phyloP scores from a whole-genome alignment of 768 basidiomycete genomes.

The Auriscalpium orientale region DNA sequence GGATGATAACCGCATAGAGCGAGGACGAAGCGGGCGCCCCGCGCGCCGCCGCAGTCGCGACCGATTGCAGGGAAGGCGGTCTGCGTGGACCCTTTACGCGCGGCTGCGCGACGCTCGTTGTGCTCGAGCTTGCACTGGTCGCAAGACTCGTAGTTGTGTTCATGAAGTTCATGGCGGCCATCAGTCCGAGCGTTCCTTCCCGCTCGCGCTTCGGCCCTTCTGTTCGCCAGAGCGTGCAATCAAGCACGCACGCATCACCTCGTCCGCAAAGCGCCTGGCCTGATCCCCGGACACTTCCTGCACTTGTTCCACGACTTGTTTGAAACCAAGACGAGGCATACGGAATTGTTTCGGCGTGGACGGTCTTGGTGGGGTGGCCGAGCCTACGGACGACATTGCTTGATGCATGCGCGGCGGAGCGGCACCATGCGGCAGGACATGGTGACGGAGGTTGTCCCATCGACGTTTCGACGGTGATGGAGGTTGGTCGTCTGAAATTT shows the following conservation, averaged over 20 bases:
- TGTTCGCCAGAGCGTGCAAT: conserved; percentile 40
- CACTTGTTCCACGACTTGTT: conserved; percentile 59
- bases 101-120: conserved; percentile 6
- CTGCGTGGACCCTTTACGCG: conserved; percentile 28
- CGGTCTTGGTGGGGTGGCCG: conserved; percentile 4
- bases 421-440: conserved; percentile 35
- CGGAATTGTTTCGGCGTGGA: conserved; percentile 30
- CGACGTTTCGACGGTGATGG: conserved; percentile 32
- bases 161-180: conserved; percentile 28
- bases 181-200: conserved; percentile 9
- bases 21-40: conserved; percentile 34
- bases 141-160: conserved; percentile 26
- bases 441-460: conserved; percentile 49
- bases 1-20: conserved; percentile 31
- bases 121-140: conserved; percentile 15
- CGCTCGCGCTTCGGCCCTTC: conserved; percentile 26
- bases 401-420: conserved; percentile 12
- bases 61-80: conserved; percentile 36
- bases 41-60: conserved; percentile 19
- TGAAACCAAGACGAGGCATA: conserved; percentile 44
- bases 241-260: conserved; percentile 50
- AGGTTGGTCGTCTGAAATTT: not conserved
- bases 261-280: conserved; percentile 42
- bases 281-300: conserved; percentile 45
- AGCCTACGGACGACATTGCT: conserved; percentile 11